Evolutionary conservation across 2,329 filamentous ascomycete genomes (phyloP).

Genomic region (Cladosporium velox): DNA sequence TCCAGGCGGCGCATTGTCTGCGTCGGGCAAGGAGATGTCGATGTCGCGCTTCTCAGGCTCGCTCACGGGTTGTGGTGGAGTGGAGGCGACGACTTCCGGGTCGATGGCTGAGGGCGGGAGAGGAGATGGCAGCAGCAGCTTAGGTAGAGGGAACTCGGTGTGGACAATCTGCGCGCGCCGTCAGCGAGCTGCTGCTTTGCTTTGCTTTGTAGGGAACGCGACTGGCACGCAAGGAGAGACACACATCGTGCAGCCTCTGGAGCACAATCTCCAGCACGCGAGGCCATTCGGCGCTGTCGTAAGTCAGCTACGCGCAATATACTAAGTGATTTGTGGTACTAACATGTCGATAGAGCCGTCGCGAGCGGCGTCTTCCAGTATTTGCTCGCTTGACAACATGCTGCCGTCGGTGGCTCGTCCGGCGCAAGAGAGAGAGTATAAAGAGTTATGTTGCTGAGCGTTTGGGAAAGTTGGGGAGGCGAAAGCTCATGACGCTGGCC

Average conservation of each 20-base stretch:
- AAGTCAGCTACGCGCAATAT: conserved; percentile 26
- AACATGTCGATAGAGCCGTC: conserved; percentile 63
- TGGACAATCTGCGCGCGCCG: conserved; percentile 65
- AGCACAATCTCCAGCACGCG: conserved; percentile 65
- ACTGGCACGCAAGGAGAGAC: conserved; percentile 23
- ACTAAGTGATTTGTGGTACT: conserved; percentile 29
- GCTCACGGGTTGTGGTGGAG: conserved; percentile 38
- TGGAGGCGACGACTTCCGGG: conserved; percentile 36
- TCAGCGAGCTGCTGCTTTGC: conserved; percentile 3
- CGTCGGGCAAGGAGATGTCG: conserved; percentile 27
- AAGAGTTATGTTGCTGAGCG: background rate
- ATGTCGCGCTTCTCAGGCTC: conserved; percentile 27
- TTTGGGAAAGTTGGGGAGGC: conserved; percentile 1
- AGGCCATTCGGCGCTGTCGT: conserved; percentile 67
- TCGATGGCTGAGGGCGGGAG: conserved; percentile 42
- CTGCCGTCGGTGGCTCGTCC: conserved; percentile 19
- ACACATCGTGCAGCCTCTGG: conserved; percentile 66
- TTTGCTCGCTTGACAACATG: conserved; percentile 46
- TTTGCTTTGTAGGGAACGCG: background rate
- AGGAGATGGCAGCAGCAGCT: conserved; percentile 50
- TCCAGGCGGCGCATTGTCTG: conserved; percentile 26
- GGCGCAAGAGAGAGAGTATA: conserved; percentile 27
- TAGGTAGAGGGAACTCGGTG: conserved; percentile 73
- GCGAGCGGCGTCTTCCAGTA: conserved; percentile 58
- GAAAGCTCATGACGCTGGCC: background rate